Conservation (phyloP, 305 asterid genomes). For the Solanum chacoense region DNA sequence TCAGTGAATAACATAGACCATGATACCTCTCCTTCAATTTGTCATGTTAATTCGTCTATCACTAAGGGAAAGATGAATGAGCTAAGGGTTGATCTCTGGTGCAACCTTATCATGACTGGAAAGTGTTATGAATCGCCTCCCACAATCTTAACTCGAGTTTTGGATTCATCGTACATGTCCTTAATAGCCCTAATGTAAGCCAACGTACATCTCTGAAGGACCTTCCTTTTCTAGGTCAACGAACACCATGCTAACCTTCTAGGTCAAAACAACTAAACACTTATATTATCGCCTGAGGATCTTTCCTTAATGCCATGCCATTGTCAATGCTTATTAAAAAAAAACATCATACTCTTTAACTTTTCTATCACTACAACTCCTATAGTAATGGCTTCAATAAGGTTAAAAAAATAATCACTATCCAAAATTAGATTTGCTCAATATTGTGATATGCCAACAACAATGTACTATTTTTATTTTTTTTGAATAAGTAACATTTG, state of each 20-base stretch:
- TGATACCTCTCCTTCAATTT: neutral
- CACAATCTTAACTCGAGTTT: neutral
- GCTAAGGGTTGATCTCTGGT: neutral
- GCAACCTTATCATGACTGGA: neutral
- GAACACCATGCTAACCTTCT: neutral
- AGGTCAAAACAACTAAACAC: neutral
- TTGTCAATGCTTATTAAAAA: neutral
- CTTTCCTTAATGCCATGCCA: neutral
- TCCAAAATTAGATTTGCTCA: neutral
- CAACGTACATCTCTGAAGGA: neutral
- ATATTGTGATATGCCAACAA: neutral
- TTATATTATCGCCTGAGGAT: neutral
- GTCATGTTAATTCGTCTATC: neutral
- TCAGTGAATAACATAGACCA: neutral
- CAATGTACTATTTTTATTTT: neutral
- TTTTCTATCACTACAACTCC: neutral
- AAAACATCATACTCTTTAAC: neutral
- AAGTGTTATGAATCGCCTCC: neutral
- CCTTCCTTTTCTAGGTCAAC: neutral
- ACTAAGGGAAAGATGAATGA: neutral
- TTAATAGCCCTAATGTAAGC: neutral
- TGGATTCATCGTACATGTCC: neutral
- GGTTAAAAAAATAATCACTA: neutral
- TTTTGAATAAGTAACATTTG: too few relatives aligned
- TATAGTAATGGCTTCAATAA: neutral